These are phyloP conservation scores for Avena sativa DNA, from an alignment of 176 grass and related monocot genomes.

Conservation along the genomic window DNA sequence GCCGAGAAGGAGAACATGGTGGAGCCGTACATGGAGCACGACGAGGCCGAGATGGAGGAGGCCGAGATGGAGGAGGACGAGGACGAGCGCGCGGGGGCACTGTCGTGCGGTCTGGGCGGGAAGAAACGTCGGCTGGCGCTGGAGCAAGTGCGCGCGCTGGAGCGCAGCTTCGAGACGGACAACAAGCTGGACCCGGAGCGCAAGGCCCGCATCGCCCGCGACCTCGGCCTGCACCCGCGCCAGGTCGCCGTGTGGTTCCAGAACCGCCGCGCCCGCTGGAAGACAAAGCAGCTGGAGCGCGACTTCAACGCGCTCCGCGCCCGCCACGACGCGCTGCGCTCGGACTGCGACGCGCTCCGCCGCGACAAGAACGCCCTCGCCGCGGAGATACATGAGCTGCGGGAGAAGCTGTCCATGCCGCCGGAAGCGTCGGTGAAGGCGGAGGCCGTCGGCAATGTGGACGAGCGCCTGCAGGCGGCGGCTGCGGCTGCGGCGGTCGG, in stretches of 20 bases:
- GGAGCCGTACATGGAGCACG: slow-evolving; percentile 38
- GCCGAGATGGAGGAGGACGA: slow-evolving; percentile 38
- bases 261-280: slow-evolving; percentile 94
- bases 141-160: slow-evolving; percentile 67
- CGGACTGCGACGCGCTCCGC: slow-evolving; percentile 75
- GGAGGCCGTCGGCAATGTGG: slow-evolving; percentile 27
- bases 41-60: slow-evolving; percentile 32
- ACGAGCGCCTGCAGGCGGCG: slow-evolving; percentile 25
- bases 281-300: slow-evolving; percentile 91
- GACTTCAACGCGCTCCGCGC: slow-evolving; percentile 71
- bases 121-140: slow-evolving; percentile 61
- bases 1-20: slow-evolving; percentile 18
- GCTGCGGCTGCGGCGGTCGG: neutral
- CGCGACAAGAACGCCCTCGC: slow-evolving; percentile 76
- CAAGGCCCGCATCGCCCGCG: slow-evolving; percentile 71
- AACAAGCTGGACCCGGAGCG: slow-evolving; percentile 77
- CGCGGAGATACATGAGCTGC: slow-evolving; percentile 63
- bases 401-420: slow-evolving; percentile 45
- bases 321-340: slow-evolving; percentile 67
- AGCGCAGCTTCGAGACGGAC: slow-evolving; percentile 67
- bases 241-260: slow-evolving; percentile 98
- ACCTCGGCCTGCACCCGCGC: slow-evolving; percentile 84
- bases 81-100: neutral
- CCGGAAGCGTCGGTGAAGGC: slow-evolving; percentile 23
- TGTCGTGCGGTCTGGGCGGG: slow-evolving; percentile 54